Conservation (phyloP, 1,139 yeast genomes). For the Sugiyamaella xylanicola region DNA sequence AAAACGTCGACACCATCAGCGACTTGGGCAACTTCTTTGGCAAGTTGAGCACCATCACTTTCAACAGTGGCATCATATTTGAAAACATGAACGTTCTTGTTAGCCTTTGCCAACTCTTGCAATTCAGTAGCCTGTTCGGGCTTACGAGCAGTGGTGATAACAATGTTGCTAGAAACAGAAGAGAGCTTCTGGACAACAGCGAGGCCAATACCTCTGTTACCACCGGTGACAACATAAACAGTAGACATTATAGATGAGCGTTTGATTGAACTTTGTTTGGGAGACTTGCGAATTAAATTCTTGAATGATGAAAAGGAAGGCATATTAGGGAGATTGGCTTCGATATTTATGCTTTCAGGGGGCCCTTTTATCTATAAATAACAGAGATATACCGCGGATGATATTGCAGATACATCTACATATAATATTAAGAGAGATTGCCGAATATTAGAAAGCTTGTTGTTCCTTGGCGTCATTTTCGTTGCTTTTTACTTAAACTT, state of each 20-base stretch:
- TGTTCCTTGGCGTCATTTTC: background rate
- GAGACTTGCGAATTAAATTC: background rate
- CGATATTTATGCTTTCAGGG: background rate
- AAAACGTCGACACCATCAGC: slow-evolving; percentile 19
- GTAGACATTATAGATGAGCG: slow-evolving; percentile 15
- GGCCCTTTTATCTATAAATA: no score
- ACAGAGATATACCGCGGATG: no score
- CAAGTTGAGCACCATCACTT: slow-evolving; percentile 14
- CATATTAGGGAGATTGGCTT: background rate
- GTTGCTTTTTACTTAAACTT: slow-evolving; percentile 5
- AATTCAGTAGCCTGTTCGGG: slow-evolving; percentile 19
- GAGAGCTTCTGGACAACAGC: slow-evolving; percentile 14
- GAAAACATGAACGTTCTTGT: slow-evolving; percentile 20
- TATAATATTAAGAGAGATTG: no score
- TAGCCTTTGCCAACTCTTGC: slow-evolving; percentile 2
- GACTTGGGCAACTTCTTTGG: slow-evolving; percentile 32
- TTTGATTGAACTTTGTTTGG: background rate
- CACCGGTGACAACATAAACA: slow-evolving; percentile 23
- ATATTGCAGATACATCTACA: no score
- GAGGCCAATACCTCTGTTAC: slow-evolving; percentile 24
- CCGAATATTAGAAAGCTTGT: no score
- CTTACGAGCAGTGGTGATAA: slow-evolving; percentile 21
- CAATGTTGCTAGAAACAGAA: slow-evolving; percentile 4
- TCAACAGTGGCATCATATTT: slow-evolving; percentile 17
- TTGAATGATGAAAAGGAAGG: background rate